These are phyloP conservation scores for Lizonia empirigonia DNA, from an alignment of 2,329 filamentous ascomycete genomes.

Conservation along the genomic window DNA sequence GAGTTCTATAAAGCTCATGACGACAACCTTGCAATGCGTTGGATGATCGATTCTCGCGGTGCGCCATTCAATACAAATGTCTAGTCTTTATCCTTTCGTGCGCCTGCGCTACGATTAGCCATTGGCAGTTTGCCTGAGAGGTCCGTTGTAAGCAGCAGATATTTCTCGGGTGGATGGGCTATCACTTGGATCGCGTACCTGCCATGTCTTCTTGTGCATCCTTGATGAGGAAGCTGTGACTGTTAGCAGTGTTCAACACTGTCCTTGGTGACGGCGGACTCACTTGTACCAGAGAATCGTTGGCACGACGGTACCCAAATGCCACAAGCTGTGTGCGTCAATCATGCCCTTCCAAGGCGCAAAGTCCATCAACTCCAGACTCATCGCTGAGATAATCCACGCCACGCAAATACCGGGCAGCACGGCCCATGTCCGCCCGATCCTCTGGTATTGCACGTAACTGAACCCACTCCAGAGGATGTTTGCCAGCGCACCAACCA, in stretches of 20 bases:
- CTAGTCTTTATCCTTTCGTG: slow-evolving; percentile 19
- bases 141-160: slow-evolving; percentile 29
- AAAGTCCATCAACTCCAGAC: slow-evolving; percentile 93
- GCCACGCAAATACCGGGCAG: slow-evolving; percentile 92
- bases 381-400: slow-evolving; percentile 93
- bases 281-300: slow-evolving; percentile 94
- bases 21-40: too few relatives aligned
- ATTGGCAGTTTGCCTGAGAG: slow-evolving; percentile 29
- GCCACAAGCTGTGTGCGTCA: slow-evolving; percentile 96
- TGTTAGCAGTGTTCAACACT: slow-evolving; percentile 13
- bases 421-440: slow-evolving; percentile 76
- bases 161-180: slow-evolving; percentile 1
- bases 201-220: slow-evolving; percentile 84
- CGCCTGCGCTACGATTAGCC: slow-evolving; percentile 25
- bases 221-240: slow-evolving; percentile 77
- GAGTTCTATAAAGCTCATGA: too few relatives aligned
- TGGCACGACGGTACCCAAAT: slow-evolving; percentile 87
- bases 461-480: slow-evolving; percentile 86
- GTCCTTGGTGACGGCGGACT: slow-evolving; percentile 51
- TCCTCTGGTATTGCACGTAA: slow-evolving; percentile 71
- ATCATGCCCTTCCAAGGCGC: slow-evolving; percentile 80
- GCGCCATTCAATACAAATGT: not conserved
- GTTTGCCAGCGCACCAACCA: slow-evolving; percentile 79
- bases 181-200: slow-evolving; percentile 73
- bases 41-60: not conserved